Evolutionary conservation across 345 rosid species (phyloP), one percentile per base, ranked within the genome.

Genomic region (Populus ilicifolia): DNA sequence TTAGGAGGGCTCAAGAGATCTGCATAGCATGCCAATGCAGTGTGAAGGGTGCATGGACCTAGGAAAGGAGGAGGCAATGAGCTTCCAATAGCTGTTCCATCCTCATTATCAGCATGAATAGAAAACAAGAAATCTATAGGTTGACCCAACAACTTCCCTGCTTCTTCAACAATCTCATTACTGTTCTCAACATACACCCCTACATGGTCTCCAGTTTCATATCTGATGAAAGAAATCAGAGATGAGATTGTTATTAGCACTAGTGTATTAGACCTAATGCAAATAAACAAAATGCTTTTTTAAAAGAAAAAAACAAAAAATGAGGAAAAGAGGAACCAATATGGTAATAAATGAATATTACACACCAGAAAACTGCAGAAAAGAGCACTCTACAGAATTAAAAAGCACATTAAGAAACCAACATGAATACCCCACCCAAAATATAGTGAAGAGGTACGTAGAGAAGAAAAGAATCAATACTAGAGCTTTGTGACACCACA

Each of bases 1-100:
- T 89, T 86, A 67, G 98, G 98, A 84, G 98, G 89, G 79, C 70
- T 88, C 84, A 93, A 84, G 61, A 93, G 87, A 86, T 94, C 98
- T 30, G 97, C 85, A 82, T 94, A 88, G 77, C 21, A 86, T 67
- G 94, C 87, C 84, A 93, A 80, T 72, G 92, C 96, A 74, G 86
- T 76, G 68, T 83, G 86, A 63, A 95, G 88, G 29, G 90, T 88
- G 84, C 98, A 95, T 38, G 97, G 98, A 78, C 87, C 88, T 78
- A 92, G 89, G 88, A 93, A 93, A 80, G 94, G 88, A 71, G 99
- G 97, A 4, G 89, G 89, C 80, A 90, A 84, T 11, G 92, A 87
- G 83, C 96, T 82, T 78, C 93, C 76, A 46, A 83, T 82, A 56
- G 92, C 80, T 62, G 90, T 82, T 48, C 98, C 99, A 81, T 93